Percentiles rank a stretch among this genome's conserved stretches.
These are phyloP conservation scores for Rickenella mellea DNA, from an alignment of 768 basidiomycete genomes.

Conservation along the genomic window DNA sequence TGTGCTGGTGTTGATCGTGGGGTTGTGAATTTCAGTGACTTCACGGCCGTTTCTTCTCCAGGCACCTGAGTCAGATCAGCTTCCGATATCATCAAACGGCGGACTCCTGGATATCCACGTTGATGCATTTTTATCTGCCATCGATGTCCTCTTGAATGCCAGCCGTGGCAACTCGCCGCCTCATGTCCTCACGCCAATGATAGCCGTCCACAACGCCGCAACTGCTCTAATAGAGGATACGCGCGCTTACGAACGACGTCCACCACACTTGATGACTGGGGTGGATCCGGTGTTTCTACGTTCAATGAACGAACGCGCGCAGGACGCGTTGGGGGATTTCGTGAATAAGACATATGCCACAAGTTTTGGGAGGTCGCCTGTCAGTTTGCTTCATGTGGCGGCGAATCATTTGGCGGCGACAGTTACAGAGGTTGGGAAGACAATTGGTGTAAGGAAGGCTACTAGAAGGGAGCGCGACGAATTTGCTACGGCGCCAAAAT, in stretches of 20 bases:
- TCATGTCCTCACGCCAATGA: constrained; percentile 87
- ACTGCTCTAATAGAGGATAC: constrained; percentile 84
- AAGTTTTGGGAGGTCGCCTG: constrained; percentile 85
- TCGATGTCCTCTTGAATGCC: constrained; percentile 75
- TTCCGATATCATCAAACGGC: constrained; percentile 81
- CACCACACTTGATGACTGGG: constrained; percentile 45
- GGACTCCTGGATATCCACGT: constrained; percentile 85
- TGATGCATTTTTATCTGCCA: constrained; percentile 84
- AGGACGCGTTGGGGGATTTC: constrained; percentile 85
- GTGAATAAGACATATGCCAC: constrained; percentile 89
- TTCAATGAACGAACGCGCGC: constrained; percentile 62
- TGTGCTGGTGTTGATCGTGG: too few species aligned
- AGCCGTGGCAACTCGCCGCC: constrained; percentile 84
- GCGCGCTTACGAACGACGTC: constrained; percentile 63
- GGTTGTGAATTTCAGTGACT: constrained; percentile 49
- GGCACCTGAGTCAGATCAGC: constrained; percentile 63
- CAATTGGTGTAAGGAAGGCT: constrained; percentile 70
- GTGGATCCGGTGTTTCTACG: constrained; percentile 50
- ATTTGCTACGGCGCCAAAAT: too few species aligned
- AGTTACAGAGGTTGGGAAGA: constrained; percentile 80
- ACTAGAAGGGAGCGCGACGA: constrained; percentile 66
- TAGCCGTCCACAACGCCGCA: constrained; percentile 82
- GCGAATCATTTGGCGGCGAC: constrained; percentile 87
- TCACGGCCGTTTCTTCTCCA: constrained; percentile 88
- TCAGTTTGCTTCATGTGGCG: constrained; percentile 91